Evolutionary conservation across 2,329 filamentous ascomycete species (phyloP).

Genomic region (Colletotrichum gigasporum): DNA sequence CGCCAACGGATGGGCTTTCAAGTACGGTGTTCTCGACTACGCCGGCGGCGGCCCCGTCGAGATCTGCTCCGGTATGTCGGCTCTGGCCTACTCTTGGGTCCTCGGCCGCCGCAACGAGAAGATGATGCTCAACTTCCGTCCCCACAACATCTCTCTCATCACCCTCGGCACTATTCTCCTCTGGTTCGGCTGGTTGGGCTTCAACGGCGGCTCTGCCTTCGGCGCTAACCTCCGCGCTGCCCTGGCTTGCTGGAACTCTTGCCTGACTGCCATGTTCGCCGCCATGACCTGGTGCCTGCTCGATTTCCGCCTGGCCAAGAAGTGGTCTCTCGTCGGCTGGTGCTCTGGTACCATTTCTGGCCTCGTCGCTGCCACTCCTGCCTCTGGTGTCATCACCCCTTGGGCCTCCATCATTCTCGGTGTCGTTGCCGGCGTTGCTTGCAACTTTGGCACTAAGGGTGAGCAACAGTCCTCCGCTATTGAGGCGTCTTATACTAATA

Average conservation of each 20-base stretch:
- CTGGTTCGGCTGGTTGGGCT: conserved; percentile 98
- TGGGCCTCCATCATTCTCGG: conserved; percentile 76
- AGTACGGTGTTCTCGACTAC: conserved; percentile 93
- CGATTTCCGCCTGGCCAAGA: conserved; percentile 92
- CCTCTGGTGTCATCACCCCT: conserved; percentile 73
- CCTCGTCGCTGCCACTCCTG: conserved; percentile 75
- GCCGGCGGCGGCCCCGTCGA: conserved; percentile 97
- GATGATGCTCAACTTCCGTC: conserved; percentile 99
- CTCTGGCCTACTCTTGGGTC: conserved; percentile 94
- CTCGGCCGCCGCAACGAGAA: conserved; percentile 96
- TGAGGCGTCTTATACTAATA: neutral
- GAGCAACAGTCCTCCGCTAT: conserved; percentile 21
- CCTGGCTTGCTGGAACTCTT: conserved; percentile 99
- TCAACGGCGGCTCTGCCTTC: conserved; percentile 96
- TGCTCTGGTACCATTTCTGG: conserved; percentile 77
- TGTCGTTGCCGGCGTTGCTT: conserved; percentile 70
- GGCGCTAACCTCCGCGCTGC: conserved; percentile 93
- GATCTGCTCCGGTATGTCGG: conserved; percentile 92
- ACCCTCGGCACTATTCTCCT: conserved; percentile 94
- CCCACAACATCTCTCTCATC: conserved; percentile 98
- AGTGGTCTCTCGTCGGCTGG: conserved; percentile 87
- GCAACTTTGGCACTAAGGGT: conserved; percentile 75
- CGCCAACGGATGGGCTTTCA: conserved; percentile 89
- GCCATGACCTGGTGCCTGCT: conserved; percentile 94
- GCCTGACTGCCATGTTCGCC: conserved; percentile 90